Evolutionary conservation across 2,329 filamentous ascomycete species (phyloP).

Genomic region (Talaromyces verruculosus): DNA sequence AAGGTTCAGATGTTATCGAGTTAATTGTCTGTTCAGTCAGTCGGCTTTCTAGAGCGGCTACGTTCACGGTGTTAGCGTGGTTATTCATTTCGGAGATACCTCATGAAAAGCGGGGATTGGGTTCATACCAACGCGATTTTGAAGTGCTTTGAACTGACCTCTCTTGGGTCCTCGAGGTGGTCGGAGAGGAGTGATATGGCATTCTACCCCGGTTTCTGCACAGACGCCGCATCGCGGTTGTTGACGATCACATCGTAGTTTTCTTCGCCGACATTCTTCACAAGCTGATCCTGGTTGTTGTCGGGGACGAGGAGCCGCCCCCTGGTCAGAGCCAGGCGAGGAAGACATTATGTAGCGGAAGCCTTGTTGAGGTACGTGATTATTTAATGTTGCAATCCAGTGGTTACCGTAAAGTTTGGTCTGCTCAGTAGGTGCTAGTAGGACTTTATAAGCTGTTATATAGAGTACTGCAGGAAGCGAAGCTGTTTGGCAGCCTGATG

Average conservation of each 20-base stretch:
- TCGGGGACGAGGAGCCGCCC: slow-evolving; percentile 21
- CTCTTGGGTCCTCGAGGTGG: slow-evolving; percentile 25
- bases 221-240: slow-evolving; percentile 49
- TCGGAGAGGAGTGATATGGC: slow-evolving; percentile 25
- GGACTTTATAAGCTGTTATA: background rate
- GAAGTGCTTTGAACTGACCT: slow-evolving; percentile 25
- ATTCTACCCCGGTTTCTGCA: slow-evolving; percentile 20
- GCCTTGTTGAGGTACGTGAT: background rate
- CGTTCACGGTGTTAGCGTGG: background rate
- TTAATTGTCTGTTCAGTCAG: slow-evolving; percentile 4
- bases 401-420: background rate
- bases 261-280: slow-evolving; percentile 49
- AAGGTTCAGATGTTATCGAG: background rate
- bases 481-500: background rate
- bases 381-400: background rate
- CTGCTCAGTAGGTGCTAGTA: background rate
- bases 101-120: background rate
- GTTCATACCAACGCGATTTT: slow-evolving; percentile 23
- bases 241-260: slow-evolving; percentile 60
- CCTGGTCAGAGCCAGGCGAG: slow-evolving; percentile 8
- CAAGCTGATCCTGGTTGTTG: slow-evolving; percentile 29
- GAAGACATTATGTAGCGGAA: background rate
- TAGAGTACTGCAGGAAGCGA: background rate
- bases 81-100: background rate
- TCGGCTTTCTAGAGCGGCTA: slow-evolving; percentile 5